Base-by-base conservation (phyloP, 176 grass and related monocot species). In the Carex cristatella region DNA sequence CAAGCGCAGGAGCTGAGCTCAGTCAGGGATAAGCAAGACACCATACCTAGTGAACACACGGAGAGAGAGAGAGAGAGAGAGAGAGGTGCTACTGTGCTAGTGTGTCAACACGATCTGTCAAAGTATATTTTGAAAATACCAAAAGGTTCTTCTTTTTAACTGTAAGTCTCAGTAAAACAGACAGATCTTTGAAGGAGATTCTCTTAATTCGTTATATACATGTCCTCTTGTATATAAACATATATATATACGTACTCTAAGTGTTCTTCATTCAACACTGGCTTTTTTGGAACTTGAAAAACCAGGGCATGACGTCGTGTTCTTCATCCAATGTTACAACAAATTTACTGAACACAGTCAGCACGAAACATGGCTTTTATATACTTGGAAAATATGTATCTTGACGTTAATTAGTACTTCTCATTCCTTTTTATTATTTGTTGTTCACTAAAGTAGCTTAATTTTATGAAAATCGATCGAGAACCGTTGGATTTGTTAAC, bases 1-100 rank as follows among this genome's bases (percentile, higher is more conserved):
- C 63, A 83, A 67, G 32, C 9, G 81, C 81, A 83, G 28, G 11
- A 69, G 38, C 23, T 69, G 81, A 83, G 42, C 61, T 69, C 81
- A 54, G 80, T 49, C 79, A 64, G 80, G 81, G 81, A 83, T 83
- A 83, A 83, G 81, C 81, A 83, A 79, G 27, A 19, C 63, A 83
- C 62, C 81, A 67, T 67, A 69, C 63, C 81, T 83, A 49, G 54
- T 83, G 57, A 31, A 76, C 16, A 76, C 10, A 77, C 18, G 33
- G 2, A 33, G 33, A 1, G 33, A 33, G 44, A 30, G 16, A 49
- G 37, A 48, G 60, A 66, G 38, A 67, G 60, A 83, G 40, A 68
- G 61, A 67, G 79, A 44, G 48, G 30, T 81, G 33, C 33, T 33
- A 33, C 2, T 33, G 33, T 2, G 10, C 10, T 61, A 1, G 73